phyloP scores from a whole-genome alignment of 163 green algal species.

The Trebouxiophyceae sp. region DNA sequence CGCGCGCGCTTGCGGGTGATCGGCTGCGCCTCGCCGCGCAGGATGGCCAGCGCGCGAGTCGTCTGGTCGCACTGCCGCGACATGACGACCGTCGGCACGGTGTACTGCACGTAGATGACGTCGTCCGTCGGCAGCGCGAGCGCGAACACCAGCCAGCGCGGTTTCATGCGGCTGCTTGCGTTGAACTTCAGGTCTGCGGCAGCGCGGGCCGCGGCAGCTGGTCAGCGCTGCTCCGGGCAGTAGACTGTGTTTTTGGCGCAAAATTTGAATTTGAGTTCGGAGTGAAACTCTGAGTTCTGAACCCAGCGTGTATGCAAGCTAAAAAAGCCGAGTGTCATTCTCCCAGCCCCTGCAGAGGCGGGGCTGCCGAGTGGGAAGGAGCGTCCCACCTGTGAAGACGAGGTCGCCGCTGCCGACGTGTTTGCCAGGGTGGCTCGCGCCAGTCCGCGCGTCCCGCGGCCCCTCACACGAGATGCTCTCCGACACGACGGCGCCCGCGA shows the following conservation, averaged over 20 bases:
- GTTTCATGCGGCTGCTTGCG: conserved; percentile 19
- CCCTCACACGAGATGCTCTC: conserved; percentile 12
- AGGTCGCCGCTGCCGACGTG: conserved; percentile 6
- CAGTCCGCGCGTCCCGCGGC: neutral
- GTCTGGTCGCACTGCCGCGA: conserved; percentile 22
- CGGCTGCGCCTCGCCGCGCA: conserved; percentile 5
- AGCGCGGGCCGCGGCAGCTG: neutral
- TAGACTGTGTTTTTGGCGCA: no score
- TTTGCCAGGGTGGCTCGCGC: conserved; percentile 1
- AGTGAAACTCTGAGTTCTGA: no score
- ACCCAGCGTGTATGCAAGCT: no score
- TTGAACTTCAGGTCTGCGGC: conserved; percentile 26
- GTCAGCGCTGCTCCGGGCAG: neutral
- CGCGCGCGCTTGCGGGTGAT: conserved; percentile 2
- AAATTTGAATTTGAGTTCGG: no score
- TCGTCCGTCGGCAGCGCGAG: conserved; percentile 18
- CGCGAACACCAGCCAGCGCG: conserved; percentile 22
- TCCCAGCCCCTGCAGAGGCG: no score
- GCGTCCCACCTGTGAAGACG: conserved; percentile 8
- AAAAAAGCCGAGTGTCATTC: no score
- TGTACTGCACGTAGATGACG: conserved; percentile 23
- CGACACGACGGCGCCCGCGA: conserved; percentile 9
- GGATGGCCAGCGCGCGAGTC: conserved; percentile 1
- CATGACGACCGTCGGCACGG: conserved; percentile 25
- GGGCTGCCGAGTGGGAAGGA: no score